A percentile compares a stretch with the other conserved stretches of the same genome.
Conservation (phyloP, 495 filamentous ascomycete genomes). For the Hypoxylon intermedium region DNA sequence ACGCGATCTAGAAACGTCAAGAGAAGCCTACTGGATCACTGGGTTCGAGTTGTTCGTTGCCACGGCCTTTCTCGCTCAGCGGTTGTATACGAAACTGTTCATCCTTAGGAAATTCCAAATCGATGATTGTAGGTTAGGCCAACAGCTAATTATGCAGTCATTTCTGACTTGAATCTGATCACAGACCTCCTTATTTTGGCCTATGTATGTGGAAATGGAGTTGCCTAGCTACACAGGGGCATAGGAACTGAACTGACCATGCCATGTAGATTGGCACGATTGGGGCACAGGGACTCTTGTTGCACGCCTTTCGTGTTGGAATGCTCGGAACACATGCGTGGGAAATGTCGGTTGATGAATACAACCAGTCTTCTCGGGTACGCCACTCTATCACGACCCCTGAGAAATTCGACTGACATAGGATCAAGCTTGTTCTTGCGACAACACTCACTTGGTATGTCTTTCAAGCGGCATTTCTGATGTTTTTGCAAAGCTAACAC, state of each 20-base stretch:
- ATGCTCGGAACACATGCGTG: conserved; percentile 1
- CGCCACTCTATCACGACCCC: not conserved
- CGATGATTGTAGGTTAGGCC: conserved; percentile 18
- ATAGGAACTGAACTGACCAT: not conserved
- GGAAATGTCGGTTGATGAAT: conserved; percentile 3
- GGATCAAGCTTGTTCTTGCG: not conserved
- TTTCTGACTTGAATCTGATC: not conserved
- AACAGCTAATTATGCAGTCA: not conserved
- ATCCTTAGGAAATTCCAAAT: conserved; percentile 5
- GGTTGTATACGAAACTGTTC: conserved; percentile 16
- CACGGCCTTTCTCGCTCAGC: conserved; percentile 12
- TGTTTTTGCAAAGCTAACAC: not conserved
- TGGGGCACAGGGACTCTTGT: not conserved
- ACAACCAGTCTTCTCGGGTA: conserved; percentile 3
- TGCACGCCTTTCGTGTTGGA: not conserved
- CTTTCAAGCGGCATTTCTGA: not conserved
- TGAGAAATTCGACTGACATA: not conserved
- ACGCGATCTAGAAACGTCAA: not conserved
- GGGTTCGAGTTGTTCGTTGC: conserved; percentile 9
- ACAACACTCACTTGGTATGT: conserved; percentile 2
- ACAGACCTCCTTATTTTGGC: not conserved
- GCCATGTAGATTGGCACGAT: not conserved
- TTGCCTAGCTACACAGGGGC: not conserved
- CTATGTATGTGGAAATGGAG: not conserved
- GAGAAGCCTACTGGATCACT: conserved; percentile 24